Evolutionary conservation across 331 rosid species (phyloP), one percentile per base, ranked within the genome.

Genomic region (Quercus phellos): DNA sequence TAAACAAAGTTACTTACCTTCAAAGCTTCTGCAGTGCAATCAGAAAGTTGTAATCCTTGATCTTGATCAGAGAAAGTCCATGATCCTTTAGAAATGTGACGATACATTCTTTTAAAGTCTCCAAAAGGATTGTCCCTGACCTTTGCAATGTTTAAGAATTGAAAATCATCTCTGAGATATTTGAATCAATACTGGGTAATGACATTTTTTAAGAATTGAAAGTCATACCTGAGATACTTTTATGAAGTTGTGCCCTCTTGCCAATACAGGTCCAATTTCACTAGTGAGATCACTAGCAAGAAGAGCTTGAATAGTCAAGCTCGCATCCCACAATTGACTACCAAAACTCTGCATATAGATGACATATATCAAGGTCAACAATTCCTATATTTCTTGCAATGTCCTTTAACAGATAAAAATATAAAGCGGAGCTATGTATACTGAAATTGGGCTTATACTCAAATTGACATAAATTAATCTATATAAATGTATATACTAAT

Each of bases 11-110:
- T 19, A 61, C 4, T 72, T 78, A 92, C 97, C 90, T 87, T 82
- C 55, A 92, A 67, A 76, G 76, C 88, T 84, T 92, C 97, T 1
- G 92, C 87, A 0, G 97, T 92, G 27, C 92, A 82, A 81, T 92
- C 94, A 18, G 96, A 90, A 81, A 84, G 80, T 79, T 90, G 93
- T 93, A 93, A 89, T 77, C 96, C 97, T 29, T 92, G 92, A 64
- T 90, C 93, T 61, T 80, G 89, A 70, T 93, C 98, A 0, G 98
- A 93, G 73, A 93, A 93, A 19, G 98, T 86, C 98, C 98, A 93
- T 4, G 86, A 58, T n/a, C 97, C 98, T 81, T 91, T 93, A 3
- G 94, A 88, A 64, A 86, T 88, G 80, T 93, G 97, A 70, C 96
- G 97, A 80, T 76, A 55, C 90, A 88, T 89, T 14, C 83, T 73